Evolutionary conservation across 1,284 basidiomycete genomes (phyloP).

Genomic region (Puccinia sorghi): DNA sequence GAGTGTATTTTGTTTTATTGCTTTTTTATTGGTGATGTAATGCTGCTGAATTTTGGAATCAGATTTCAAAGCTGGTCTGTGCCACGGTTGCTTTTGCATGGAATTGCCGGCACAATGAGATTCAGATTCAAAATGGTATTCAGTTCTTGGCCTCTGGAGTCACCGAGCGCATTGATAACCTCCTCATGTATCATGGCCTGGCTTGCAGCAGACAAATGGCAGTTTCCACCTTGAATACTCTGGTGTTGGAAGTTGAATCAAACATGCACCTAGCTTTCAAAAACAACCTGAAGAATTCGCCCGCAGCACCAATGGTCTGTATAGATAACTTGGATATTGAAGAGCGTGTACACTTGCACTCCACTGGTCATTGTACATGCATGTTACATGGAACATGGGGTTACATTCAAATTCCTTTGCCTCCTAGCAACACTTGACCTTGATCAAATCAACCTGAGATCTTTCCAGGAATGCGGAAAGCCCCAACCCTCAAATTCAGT

Average conservation of each 20-base stretch:
- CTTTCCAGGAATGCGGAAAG: background rate
- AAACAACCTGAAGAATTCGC: background rate
- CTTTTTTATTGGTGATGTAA: too few relatives aligned
- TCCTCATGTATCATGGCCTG: background rate
- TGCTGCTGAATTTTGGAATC: too few relatives aligned
- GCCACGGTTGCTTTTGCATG: background rate
- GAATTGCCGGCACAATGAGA: background rate
- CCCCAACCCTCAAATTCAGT: background rate
- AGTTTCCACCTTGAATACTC: background rate
- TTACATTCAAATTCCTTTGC: background rate
- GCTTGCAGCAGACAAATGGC: background rate
- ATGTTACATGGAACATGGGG: constrained; percentile 13
- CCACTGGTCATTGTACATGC: background rate
- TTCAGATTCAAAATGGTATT: constrained; percentile 2
- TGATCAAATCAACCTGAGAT: background rate
- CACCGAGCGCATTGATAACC: background rate
- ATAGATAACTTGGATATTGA: constrained; percentile 28
- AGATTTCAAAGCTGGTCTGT: background rate
- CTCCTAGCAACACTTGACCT: background rate
- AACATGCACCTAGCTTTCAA: too few relatives aligned
- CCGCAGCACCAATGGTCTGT: background rate
- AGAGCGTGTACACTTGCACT: background rate
- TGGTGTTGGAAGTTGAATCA: background rate
- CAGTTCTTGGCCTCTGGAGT: constrained; percentile 1
- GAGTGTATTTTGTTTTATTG: too few relatives aligned